These are phyloP conservation scores for Psilocybe cubensis DNA, from an alignment of 768 basidiomycete genomes.

Conservation along the genomic window DNA sequence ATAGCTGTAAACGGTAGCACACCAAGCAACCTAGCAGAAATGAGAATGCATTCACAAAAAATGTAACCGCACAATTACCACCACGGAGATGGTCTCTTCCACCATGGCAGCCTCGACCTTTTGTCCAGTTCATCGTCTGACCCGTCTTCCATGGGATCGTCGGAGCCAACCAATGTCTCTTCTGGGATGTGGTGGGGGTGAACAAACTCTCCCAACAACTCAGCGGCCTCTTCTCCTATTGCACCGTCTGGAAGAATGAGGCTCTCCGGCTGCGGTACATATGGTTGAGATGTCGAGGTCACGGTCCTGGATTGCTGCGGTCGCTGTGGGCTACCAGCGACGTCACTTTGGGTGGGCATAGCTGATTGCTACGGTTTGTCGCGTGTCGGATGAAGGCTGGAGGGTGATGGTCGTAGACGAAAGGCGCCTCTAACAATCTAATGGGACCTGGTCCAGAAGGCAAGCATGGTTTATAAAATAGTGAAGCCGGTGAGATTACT, in stretches of 20 bases:
- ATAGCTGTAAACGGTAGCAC: conserved; percentile 57
- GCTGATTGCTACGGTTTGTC: neutral
- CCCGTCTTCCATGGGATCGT: conserved; percentile 1
- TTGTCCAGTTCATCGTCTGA: conserved; percentile 24
- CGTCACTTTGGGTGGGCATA: conserved; percentile 2
- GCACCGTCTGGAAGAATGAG: conserved; percentile 48
- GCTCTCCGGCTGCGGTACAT: conserved; percentile 35
- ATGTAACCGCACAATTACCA: conserved; percentile 51
- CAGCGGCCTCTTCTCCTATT: conserved; percentile 48
- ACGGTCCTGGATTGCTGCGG: conserved; percentile 1
- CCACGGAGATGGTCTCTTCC: conserved; percentile 71
- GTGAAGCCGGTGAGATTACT: conserved; percentile 3
- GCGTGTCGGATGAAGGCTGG: no score
- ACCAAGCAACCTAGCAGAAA: conserved; percentile 56
- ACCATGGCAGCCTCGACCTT: conserved; percentile 61
- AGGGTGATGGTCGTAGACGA: neutral
- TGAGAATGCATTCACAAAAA: neutral
- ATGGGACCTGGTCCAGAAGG: neutral
- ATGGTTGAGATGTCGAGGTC: conserved; percentile 20
- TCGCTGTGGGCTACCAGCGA: neutral
- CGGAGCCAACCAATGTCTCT: conserved; percentile 22
- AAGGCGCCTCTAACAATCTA: neutral
- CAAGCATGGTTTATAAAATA: neutral
- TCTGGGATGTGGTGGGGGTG: conserved; percentile 41
- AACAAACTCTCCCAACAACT: conserved; percentile 49